Evolutionary conservation across 2,329 filamentous ascomycete species (phyloP).

Genomic region (Stylonectria norvegica): DNA sequence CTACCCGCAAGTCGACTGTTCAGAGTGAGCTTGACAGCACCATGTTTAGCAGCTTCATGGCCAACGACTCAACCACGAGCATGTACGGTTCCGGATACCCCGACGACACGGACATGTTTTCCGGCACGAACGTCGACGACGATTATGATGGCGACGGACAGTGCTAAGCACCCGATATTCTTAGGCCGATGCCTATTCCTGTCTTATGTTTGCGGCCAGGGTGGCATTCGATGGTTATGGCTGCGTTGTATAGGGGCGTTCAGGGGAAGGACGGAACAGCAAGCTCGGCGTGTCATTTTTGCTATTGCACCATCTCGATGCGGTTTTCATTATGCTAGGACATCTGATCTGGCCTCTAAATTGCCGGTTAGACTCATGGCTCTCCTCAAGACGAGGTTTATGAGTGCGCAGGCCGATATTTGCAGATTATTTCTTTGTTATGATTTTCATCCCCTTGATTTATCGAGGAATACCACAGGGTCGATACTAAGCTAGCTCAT

Average conservation of each 20-base stretch:
- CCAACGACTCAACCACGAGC: no score
- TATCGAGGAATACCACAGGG: no score
- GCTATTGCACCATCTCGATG: not conserved
- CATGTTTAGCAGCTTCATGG: no score
- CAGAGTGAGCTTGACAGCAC: no score
- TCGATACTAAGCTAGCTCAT: no score
- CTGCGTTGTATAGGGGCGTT: slow-evolving; percentile 4
- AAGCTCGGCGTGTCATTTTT: not conserved
- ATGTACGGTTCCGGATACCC: no score
- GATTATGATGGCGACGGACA: slow-evolving; percentile 36
- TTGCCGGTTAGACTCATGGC: not conserved
- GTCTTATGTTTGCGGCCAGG: not conserved
- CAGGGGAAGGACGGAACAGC: not conserved
- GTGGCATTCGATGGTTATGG: not conserved
- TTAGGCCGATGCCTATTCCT: no score
- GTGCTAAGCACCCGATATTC: slow-evolving; percentile 27
- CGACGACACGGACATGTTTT: slow-evolving; percentile 5
- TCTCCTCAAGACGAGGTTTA: no score
- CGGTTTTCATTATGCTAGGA: not conserved
- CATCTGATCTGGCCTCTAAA: not conserved
- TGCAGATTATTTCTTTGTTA: no score
- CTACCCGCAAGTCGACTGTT: no score
- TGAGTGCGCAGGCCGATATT: no score
- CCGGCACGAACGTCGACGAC: slow-evolving; percentile 7
- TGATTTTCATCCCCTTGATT: no score